Percentiles rank a stretch among this genome's conserved stretches.
Evolutionary conservation across 495 filamentous ascomycete species (phyloP).

Genomic region (Lophiostoma macrostomum): DNA sequence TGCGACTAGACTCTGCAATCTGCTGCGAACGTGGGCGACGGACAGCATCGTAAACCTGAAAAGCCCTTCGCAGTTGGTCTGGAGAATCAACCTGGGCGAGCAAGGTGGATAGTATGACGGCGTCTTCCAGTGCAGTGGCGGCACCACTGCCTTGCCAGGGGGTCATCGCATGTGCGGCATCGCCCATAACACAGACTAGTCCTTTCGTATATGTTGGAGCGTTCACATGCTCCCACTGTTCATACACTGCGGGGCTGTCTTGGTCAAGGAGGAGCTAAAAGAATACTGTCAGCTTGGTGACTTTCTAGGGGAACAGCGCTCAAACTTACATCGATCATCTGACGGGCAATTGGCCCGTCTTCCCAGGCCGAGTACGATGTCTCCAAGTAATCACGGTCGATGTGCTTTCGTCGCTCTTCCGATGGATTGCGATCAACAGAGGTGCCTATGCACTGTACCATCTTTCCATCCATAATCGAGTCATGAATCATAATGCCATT

Average conservation of each 20-base stretch:
- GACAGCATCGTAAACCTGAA: constrained; percentile 30
- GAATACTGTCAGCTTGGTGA: too few species aligned
- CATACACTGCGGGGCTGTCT: background rate
- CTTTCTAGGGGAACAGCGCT: too few species aligned
- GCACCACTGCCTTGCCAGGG: constrained; percentile 9
- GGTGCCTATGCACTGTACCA: background rate
- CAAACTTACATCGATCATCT: constrained; percentile 2
- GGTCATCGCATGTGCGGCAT: constrained; percentile 14
- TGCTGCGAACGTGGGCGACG: constrained; percentile 28
- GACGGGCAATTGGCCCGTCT: background rate
- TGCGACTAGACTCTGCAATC: constrained; percentile 4
- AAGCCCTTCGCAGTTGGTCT: background rate
- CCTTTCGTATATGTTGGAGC: constrained; percentile 2
- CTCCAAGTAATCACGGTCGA: background rate
- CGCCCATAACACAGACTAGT: constrained; percentile 4
- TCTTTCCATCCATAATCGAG: background rate
- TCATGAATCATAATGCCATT: constrained; percentile 1
- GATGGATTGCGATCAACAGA: background rate
- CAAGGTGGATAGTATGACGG: background rate
- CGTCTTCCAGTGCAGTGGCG: constrained; percentile 8
- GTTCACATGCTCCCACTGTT: background rate
- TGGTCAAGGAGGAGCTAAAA: background rate
- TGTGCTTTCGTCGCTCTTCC: background rate
- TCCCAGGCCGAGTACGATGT: background rate
- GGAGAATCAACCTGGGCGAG: background rate